These are phyloP conservation scores for Sherardia arvensis DNA, from an alignment of 257 asterid species.

Conservation along the genomic window DNA sequence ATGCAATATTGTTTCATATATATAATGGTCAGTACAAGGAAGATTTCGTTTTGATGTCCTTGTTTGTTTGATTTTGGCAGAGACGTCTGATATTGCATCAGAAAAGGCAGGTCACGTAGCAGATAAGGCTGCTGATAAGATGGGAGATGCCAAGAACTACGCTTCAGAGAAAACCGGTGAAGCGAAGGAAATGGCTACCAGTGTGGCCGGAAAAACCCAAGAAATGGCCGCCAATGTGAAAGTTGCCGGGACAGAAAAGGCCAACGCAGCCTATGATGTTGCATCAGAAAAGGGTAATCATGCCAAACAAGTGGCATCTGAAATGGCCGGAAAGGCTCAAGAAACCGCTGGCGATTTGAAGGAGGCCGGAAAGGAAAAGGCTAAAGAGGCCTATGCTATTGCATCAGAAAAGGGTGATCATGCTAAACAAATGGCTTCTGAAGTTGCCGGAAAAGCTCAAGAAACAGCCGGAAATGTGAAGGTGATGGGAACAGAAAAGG, in stretches of 20 bases:
- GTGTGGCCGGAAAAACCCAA: not conserved
- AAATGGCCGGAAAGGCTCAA: not conserved
- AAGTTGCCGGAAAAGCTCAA: conserved; percentile 18
- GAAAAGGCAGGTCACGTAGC: conserved; percentile 30
- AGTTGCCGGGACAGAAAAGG: conserved; percentile 19
- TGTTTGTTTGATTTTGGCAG: conserved; percentile 22
- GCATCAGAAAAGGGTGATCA: conserved; percentile 19
- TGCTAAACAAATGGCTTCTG: conserved; percentile 12
- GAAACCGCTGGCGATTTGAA: conserved; percentile 10
- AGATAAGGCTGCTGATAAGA: conserved; percentile 8
- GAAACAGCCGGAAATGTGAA: conserved; percentile 17
- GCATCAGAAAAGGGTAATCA: conserved; percentile 27
- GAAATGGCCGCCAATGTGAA: conserved; percentile 8
- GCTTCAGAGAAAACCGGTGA: conserved; percentile 6
- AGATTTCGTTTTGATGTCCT: not conserved
- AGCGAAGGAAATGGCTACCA: not conserved
- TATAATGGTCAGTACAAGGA: not conserved
- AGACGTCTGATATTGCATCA: conserved; percentile 36
- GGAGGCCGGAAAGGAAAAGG: conserved; percentile 14
- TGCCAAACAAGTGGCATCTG: conserved; percentile 23
- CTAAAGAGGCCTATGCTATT: not conserved
- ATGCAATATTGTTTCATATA: too few relatives aligned
- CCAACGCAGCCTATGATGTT: conserved; percentile 13
- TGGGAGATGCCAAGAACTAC: not conserved
- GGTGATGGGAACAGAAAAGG: conserved; percentile 27